Conservation (phyloP, 2,329 filamentous ascomycete species). For the Ramichloridium luteum region DNA sequence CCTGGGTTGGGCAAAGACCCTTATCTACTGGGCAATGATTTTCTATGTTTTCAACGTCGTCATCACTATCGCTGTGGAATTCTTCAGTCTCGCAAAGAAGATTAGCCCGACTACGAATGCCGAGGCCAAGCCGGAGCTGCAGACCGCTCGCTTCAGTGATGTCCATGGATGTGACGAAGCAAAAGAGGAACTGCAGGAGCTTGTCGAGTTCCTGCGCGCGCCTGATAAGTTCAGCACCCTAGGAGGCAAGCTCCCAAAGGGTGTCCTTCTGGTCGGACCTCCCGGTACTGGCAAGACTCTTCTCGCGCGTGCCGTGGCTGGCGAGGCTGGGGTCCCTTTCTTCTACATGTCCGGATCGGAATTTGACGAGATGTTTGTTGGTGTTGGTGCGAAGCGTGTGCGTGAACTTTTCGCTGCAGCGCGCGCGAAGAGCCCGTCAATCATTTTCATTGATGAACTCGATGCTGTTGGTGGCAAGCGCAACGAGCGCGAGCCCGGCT, state of each 20-base stretch:
- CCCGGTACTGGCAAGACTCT: slow-evolving; percentile 97
- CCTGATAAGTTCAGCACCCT: slow-evolving; percentile 88
- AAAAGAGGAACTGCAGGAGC: slow-evolving; percentile 92
- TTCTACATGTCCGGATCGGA: slow-evolving; percentile 99
- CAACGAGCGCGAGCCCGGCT: slow-evolving; percentile 83
- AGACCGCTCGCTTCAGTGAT: slow-evolving; percentile 81
- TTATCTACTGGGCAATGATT: slow-evolving; percentile 64
- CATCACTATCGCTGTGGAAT: slow-evolving; percentile 72
- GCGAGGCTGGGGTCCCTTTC: slow-evolving; percentile 94
- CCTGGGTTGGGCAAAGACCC: slow-evolving; percentile 86
- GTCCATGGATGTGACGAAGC: slow-evolving; percentile 97
- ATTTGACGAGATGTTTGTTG: slow-evolving; percentile 97
- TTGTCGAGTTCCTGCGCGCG: slow-evolving; percentile 90
- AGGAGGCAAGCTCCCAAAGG: slow-evolving; percentile 92
- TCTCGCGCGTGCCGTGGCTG: slow-evolving; percentile 85
- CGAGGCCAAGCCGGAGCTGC: slow-evolving; percentile 84
- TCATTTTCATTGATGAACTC: slow-evolving; percentile 90
- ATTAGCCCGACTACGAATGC: slow-evolving; percentile 59
- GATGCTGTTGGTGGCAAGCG: slow-evolving; percentile 91
- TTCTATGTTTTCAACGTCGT: slow-evolving; percentile 69
- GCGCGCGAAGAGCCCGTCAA: slow-evolving; percentile 73
- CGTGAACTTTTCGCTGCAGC: slow-evolving; percentile 81
- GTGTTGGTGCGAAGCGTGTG: slow-evolving; percentile 90
- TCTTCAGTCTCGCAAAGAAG: slow-evolving; percentile 65
- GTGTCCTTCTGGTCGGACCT: slow-evolving; percentile 86